Conservation (phyloP, 2,329 filamentous ascomycete genomes). For the Colletotrichum liriopes region DNA sequence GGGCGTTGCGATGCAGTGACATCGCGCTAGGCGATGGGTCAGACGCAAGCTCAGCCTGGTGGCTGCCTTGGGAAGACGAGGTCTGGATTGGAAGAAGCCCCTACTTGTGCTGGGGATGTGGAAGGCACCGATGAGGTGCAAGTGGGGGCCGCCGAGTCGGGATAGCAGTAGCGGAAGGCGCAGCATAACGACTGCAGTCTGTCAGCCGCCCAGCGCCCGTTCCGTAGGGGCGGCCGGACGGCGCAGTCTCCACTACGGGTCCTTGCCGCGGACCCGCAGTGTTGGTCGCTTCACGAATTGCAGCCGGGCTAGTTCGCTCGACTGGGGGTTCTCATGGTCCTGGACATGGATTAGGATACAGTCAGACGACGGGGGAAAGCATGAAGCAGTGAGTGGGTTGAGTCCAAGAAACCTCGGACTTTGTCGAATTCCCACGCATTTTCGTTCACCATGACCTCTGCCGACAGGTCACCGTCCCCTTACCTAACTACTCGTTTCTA, state of each 20-base stretch:
- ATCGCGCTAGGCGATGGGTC: slow-evolving; percentile 1
- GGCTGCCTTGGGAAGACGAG: slow-evolving; percentile 10
- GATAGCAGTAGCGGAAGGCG: slow-evolving; percentile 30
- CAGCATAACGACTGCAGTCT: slow-evolving; percentile 12
- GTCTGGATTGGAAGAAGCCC: background rate
- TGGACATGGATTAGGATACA: slow-evolving; percentile 2
- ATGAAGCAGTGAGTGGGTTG: background rate
- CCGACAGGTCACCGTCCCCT: background rate
- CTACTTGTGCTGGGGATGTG: background rate
- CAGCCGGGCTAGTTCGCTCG: background rate
- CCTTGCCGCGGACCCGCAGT: slow-evolving; percentile 23
- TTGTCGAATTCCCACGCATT: background rate
- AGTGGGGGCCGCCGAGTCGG: slow-evolving; percentile 11
- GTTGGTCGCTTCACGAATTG: slow-evolving; percentile 7
- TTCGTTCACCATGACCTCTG: background rate
- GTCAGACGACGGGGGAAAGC: slow-evolving; percentile 2
- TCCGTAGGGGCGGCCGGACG: slow-evolving; percentile 17
- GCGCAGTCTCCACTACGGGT: slow-evolving; percentile 15
- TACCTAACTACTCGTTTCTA: background rate
- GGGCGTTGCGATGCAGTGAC: slow-evolving; percentile 7
- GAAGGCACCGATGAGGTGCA: slow-evolving; percentile 7
- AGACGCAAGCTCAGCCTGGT: slow-evolving; percentile 13
- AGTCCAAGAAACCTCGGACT: slow-evolving; percentile 2
- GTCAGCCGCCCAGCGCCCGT: slow-evolving; percentile 16
- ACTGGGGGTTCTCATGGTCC: background rate